Evolutionary conservation across 2,329 filamentous ascomycete species (phyloP).

Genomic region (Raffaelea arxii): DNA sequence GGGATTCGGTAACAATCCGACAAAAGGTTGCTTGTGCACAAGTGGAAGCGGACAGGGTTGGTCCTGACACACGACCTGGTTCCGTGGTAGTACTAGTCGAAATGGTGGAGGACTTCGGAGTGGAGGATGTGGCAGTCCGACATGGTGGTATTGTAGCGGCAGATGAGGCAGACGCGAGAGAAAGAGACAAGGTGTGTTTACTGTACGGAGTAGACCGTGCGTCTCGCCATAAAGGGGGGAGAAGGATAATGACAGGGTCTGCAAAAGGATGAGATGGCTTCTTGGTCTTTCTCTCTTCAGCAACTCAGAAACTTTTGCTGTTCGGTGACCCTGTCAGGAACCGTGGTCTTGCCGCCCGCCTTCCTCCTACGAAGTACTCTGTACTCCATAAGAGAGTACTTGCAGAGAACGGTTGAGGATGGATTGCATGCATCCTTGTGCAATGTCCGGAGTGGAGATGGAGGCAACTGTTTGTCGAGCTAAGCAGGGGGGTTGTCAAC

Average conservation of each 20-base stretch:
- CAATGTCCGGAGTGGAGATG: neutral
- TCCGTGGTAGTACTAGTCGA: slow-evolving; percentile 12
- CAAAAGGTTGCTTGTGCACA: too few relatives aligned
- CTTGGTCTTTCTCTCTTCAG: too few relatives aligned
- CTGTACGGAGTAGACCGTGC: too few relatives aligned
- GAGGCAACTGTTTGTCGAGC: neutral
- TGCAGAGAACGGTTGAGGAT: slow-evolving; percentile 23
- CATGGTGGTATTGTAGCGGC: neutral
- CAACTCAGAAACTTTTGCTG: too few relatives aligned
- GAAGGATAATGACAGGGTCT: neutral
- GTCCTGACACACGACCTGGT: slow-evolving; percentile 25
- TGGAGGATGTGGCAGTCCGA: neutral
- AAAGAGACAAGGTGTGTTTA: slow-evolving; percentile 10
- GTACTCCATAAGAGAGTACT: too few relatives aligned
- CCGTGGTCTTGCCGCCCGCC: too few relatives aligned
- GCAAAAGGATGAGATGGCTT: too few relatives aligned
- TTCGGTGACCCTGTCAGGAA: too few relatives aligned
- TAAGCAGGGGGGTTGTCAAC: neutral
- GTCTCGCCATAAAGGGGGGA: slow-evolving; percentile 6
- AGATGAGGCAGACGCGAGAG: slow-evolving; percentile 1
- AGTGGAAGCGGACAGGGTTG: slow-evolving; percentile 22
- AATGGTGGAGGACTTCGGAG: neutral
- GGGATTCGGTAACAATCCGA: slow-evolving; percentile 21
- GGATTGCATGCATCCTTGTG: slow-evolving; percentile 20
- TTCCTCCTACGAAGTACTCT: too few relatives aligned